Percentiles rank a stretch among this genome's conserved stretches.
Conservation (phyloP, 2,329 filamentous ascomycete species). For the Alternaria consortialis region DNA sequence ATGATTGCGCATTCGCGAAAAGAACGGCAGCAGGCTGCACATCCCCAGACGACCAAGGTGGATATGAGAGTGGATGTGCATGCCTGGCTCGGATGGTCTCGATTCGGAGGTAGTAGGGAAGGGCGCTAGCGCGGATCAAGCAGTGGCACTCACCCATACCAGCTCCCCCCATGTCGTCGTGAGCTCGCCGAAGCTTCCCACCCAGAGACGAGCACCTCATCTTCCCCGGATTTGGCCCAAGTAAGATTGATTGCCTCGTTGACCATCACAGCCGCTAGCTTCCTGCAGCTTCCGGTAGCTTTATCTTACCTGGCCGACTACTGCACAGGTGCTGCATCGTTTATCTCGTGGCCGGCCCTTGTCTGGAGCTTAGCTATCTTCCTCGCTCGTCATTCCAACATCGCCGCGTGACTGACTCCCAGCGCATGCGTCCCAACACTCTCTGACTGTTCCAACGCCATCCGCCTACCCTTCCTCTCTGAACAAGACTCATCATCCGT, state of each 20-base stretch:
- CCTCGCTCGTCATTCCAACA: constrained; percentile 41
- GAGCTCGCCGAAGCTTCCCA: constrained; percentile 9
- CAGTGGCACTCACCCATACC: not conserved
- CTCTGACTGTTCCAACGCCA: constrained; percentile 31
- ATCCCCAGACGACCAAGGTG: not conserved
- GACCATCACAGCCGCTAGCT: constrained; percentile 14
- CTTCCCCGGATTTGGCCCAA: constrained; percentile 34
- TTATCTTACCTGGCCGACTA: constrained; percentile 14
- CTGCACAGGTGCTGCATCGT: constrained; percentile 13
- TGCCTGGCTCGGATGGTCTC: constrained; percentile 12
- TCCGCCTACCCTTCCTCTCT: constrained; percentile 12
- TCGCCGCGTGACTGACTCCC: constrained; percentile 45
- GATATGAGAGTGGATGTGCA: not conserved
- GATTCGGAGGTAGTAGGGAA: not conserved
- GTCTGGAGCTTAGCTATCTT: constrained; percentile 30
- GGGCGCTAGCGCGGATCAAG: not conserved
- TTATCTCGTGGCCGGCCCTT: constrained; percentile 24
- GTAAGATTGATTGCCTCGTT: constrained; percentile 24
- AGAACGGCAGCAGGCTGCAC: not conserved
- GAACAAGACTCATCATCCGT: not conserved
- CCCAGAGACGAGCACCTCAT: constrained; percentile 10
- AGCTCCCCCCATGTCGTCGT: not conserved
- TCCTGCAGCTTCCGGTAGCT: constrained; percentile 27
- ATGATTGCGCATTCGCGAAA: not conserved
- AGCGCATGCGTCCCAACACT: constrained; percentile 33